These are phyloP conservation scores for Hypomontagnella monticulosa DNA, from an alignment of 495 filamentous ascomycete species.

Conservation along the genomic window DNA sequence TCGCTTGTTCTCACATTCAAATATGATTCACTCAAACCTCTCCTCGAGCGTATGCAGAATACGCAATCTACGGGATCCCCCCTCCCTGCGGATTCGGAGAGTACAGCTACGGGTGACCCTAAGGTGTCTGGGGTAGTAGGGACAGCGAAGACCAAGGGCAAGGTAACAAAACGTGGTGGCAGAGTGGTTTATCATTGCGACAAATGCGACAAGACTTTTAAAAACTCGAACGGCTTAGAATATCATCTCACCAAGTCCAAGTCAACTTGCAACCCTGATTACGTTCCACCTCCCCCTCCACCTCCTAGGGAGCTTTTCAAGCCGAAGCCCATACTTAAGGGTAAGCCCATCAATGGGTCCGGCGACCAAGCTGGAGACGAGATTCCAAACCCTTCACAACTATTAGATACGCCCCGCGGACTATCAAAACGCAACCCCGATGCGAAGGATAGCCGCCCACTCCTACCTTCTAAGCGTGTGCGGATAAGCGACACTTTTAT, in stretches of 20 bases:
- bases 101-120: neutral
- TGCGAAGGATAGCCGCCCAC: neutral
- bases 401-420: neutral
- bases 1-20: constrained; percentile 51
- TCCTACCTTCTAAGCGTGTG: constrained; percentile 24
- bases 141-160: constrained; percentile 12
- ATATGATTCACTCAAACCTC: constrained; percentile 44
- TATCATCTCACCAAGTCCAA: constrained; percentile 62
- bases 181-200: constrained; percentile 47
- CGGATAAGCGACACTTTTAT: constrained; percentile 1
- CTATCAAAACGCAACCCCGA: neutral
- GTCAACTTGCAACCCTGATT: constrained; percentile 61
- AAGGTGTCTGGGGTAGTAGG: constrained; percentile 14
- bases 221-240: constrained; percentile 62
- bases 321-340: constrained; percentile 9
- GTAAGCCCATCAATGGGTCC: neutral
- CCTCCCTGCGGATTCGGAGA: neutral
- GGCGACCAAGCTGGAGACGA: neutral
- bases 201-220: constrained; percentile 60
- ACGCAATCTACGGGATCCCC: neutral
- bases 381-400: neutral
- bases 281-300: constrained; percentile 45
- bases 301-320: constrained; percentile 28
- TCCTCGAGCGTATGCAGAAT: constrained; percentile 10
- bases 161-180: constrained; percentile 12